Evolutionary conservation across 2,329 filamentous ascomycete genomes (phyloP).

Genomic region (Phaeosphaeriaceae sp.): DNA sequence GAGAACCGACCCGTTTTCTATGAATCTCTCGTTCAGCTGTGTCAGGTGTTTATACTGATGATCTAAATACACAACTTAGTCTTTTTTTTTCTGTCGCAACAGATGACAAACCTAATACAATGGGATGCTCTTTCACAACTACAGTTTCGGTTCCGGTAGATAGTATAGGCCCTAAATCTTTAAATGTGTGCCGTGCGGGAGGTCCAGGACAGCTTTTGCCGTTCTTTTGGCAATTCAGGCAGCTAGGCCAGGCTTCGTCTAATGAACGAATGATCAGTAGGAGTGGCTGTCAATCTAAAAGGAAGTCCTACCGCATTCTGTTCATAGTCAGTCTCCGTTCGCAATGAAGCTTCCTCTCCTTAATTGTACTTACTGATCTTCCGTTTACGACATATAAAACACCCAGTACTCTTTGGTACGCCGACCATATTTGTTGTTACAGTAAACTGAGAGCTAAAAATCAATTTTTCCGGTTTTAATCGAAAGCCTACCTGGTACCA

Average conservation of each 20-base stretch:
- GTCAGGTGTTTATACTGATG: slow-evolving; percentile 22
- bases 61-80: slow-evolving; percentile 14
- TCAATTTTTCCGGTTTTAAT: neutral
- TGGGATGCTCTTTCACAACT: neutral
- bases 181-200: slow-evolving; percentile 42
- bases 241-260: slow-evolving; percentile 46
- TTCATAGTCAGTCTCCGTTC: slow-evolving; percentile 12
- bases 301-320: slow-evolving; percentile 26
- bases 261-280: slow-evolving; percentile 20
- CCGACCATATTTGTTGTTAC: slow-evolving; percentile 34
- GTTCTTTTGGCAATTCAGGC: slow-evolving; percentile 44
- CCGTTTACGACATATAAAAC: slow-evolving; percentile 38
- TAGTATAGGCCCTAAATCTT: slow-evolving; percentile 32
- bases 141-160: slow-evolving; percentile 4
- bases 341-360: neutral
- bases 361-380: slow-evolving; percentile 38
- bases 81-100: neutral
- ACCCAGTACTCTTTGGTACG: slow-evolving; percentile 44
- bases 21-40: slow-evolving; percentile 33
- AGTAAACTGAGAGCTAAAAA: neutral
- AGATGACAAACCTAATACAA: slow-evolving; percentile 1
- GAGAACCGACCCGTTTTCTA: slow-evolving; percentile 33
- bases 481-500: neutral
- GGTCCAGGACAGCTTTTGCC: slow-evolving; percentile 42
- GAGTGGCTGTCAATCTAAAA: neutral